These are phyloP conservation scores for Plenodomus tracheiphilus DNA, from an alignment of 2,329 filamentous ascomycete species.

Conservation along the genomic window DNA sequence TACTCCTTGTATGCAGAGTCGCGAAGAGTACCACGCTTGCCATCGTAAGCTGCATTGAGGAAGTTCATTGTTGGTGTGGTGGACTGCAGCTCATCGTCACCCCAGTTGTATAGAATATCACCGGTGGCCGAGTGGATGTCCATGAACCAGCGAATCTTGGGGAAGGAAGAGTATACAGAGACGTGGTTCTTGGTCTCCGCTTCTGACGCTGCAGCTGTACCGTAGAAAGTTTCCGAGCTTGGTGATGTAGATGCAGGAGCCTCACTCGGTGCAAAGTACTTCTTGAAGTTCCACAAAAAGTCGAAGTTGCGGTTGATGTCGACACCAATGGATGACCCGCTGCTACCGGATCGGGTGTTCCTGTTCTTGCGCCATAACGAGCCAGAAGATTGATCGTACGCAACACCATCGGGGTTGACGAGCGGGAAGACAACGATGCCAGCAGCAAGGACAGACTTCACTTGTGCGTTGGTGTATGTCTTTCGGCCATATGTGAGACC, in stretches of 20 bases:
- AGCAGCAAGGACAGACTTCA: slow-evolving; percentile 55
- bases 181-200: slow-evolving; percentile 60
- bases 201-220: slow-evolving; percentile 58
- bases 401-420: slow-evolving; percentile 43
- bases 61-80: slow-evolving; percentile 55
- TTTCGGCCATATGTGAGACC: slow-evolving; percentile 58
- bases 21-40: slow-evolving; percentile 53
- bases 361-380: slow-evolving; percentile 45
- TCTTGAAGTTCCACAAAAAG: slow-evolving; percentile 59
- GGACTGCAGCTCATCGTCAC: slow-evolving; percentile 58
- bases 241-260: slow-evolving; percentile 50
- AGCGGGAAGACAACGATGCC: slow-evolving; percentile 57
- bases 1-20: slow-evolving; percentile 58
- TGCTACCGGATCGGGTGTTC: slow-evolving; percentile 45
- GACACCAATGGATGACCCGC: slow-evolving; percentile 31
- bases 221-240: slow-evolving; percentile 55
- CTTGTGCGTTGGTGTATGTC: slow-evolving; percentile 57
- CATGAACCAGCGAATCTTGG: slow-evolving; percentile 59
- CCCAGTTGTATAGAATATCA: slow-evolving; percentile 61
- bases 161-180: slow-evolving; percentile 56
- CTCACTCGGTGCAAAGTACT: slow-evolving; percentile 49
- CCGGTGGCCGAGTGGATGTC: slow-evolving; percentile 62
- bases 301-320: slow-evolving; percentile 52
- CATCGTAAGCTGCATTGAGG: slow-evolving; percentile 56
- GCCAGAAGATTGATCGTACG: slow-evolving; percentile 38